phyloP scores from a whole-genome alignment of 1,139 yeast genomes.

The Taiozyma sp. region DNA sequence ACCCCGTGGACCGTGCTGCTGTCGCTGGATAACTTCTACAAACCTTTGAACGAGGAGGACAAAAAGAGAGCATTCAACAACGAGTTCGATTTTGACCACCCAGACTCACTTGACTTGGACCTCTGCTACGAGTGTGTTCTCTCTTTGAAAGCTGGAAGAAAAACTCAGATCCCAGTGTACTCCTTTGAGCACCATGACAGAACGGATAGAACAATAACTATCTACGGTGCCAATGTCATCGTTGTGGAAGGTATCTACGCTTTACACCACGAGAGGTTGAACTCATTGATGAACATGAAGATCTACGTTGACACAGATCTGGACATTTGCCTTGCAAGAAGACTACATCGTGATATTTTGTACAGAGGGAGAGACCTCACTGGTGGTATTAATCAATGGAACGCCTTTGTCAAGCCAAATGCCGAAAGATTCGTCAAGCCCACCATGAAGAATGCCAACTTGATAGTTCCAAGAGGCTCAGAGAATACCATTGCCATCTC shows the following conservation, averaged over 20 bases:
- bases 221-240: constrained; percentile 95
- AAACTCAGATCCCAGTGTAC: constrained; percentile 79
- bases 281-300: constrained; percentile 78
- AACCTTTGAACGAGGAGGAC: constrained; percentile 61
- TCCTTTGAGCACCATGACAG: constrained; percentile 75
- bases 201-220: constrained; percentile 60
- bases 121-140: constrained; percentile 58
- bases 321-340: constrained; percentile 85
- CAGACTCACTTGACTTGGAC: constrained; percentile 78
- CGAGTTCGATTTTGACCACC: constrained; percentile 84
- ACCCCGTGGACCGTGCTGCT: constrained; percentile 96
- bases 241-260: constrained; percentile 92
- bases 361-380: constrained; percentile 79
- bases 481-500: constrained; percentile 80
- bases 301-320: constrained; percentile 91
- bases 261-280: constrained; percentile 61
- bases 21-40: constrained; percentile 88
- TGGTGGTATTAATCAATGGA: constrained; percentile 89
- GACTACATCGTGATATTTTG: constrained; percentile 81
- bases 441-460: constrained; percentile 77
- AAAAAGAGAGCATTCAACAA: constrained; percentile 58
- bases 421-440: constrained; percentile 74
- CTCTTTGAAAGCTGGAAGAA: constrained; percentile 55
- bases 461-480: constrained; percentile 83
- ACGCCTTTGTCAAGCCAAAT: constrained; percentile 85